Evolutionary conservation across 345 rosid species (phyloP).

Genomic region (Eucalyptus dawsonii): DNA sequence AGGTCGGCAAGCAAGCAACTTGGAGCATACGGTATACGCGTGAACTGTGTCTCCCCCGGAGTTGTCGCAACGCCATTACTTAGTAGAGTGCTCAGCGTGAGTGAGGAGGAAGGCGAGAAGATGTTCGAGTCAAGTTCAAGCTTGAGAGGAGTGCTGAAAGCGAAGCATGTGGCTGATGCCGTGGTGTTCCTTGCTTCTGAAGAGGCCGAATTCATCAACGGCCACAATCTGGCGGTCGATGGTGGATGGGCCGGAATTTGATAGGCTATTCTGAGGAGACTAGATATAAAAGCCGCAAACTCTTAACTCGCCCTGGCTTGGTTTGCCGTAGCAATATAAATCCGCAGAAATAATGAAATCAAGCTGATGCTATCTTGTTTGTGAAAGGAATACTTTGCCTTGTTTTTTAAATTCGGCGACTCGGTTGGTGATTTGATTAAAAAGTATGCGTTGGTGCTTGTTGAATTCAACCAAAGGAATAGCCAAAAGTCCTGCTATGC

Average conservation of each 20-base stretch:
- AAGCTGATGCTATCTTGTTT: background rate
- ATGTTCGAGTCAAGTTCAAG: background rate
- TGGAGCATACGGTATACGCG: background rate
- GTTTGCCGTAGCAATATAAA: background rate
- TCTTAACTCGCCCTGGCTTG: background rate
- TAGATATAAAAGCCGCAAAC: background rate
- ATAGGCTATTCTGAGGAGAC: background rate
- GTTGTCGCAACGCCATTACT: conserved; percentile 2
- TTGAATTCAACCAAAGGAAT: background rate
- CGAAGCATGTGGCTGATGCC: background rate
- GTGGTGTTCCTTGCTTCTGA: background rate
- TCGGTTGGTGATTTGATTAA: background rate
- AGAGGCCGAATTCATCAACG: background rate
- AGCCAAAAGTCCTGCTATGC: background rate
- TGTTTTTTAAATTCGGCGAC: background rate
- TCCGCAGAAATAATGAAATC: background rate
- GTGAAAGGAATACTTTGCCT: background rate
- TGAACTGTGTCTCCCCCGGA: background rate
- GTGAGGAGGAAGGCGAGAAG: background rate
- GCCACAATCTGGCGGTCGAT: background rate
- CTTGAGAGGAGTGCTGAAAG: background rate
- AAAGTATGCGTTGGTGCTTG: background rate
- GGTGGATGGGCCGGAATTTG: background rate
- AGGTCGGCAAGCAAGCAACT: background rate
- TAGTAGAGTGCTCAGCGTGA: background rate